Evolutionary conservation across 2,329 filamentous ascomycete genomes (phyloP).

Genomic region (Aureobasidium sp.): DNA sequence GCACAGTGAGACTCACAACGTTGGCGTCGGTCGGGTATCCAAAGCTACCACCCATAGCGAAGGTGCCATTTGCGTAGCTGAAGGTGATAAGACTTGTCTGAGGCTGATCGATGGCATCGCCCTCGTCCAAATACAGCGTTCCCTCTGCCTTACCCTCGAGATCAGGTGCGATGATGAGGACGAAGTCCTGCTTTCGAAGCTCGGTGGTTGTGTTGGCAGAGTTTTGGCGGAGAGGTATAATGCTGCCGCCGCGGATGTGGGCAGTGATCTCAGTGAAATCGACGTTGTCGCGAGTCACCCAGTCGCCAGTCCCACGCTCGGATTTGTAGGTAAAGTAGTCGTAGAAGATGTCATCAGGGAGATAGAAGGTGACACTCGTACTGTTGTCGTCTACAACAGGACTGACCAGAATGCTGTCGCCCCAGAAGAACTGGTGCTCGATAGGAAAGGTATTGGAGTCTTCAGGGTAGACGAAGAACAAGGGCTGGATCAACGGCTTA

Average conservation of each 20-base stretch:
- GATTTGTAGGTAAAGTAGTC: slow-evolving; percentile 50
- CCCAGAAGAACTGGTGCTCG: slow-evolving; percentile 54
- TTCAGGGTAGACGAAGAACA: slow-evolving; percentile 64
- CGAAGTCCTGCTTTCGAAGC: slow-evolving; percentile 59
- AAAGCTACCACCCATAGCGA: slow-evolving; percentile 30
- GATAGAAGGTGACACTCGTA: slow-evolving; percentile 49
- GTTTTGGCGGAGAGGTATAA: slow-evolving; percentile 53
- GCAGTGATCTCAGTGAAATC: slow-evolving; percentile 55
- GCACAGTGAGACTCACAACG: slow-evolving; percentile 2
- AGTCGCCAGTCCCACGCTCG: slow-evolving; percentile 41
- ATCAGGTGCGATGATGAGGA: slow-evolving; percentile 62
- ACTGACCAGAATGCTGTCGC: slow-evolving; percentile 49
- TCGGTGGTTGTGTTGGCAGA: slow-evolving; percentile 57
- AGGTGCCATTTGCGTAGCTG: slow-evolving; percentile 45
- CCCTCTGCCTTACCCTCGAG: slow-evolving; percentile 57
- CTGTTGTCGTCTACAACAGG: slow-evolving; percentile 48
- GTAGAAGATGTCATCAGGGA: slow-evolving; percentile 54
- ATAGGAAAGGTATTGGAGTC: slow-evolving; percentile 48
- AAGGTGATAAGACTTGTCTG: slow-evolving; percentile 55
- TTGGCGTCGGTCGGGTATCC: slow-evolving; percentile 9
- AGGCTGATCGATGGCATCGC: slow-evolving; percentile 57
- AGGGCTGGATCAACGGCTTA: slow-evolving; percentile 58
- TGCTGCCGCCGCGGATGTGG: slow-evolving; percentile 57
- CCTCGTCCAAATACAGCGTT: slow-evolving; percentile 70
- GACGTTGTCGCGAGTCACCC: slow-evolving; percentile 40